phyloP scores from a whole-genome alignment of 1,139 yeast genomes.

The Wickerhamomyces sp. region DNA sequence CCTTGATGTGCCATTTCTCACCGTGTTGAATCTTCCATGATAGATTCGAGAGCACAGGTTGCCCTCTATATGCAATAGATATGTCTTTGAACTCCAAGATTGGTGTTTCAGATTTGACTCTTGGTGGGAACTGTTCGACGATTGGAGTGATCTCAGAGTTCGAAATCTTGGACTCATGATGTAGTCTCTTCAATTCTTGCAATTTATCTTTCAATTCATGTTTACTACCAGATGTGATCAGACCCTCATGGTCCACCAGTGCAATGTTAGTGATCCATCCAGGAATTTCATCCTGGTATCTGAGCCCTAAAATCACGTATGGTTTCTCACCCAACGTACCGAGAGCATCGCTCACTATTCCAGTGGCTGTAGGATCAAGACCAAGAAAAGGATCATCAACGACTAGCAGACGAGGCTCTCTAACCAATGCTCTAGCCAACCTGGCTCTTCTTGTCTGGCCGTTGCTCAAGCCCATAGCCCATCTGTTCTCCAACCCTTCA shows the following conservation, averaged over 20 bases:
- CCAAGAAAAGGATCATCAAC: slow-evolving; percentile 94
- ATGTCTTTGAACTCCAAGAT: slow-evolving; percentile 58
- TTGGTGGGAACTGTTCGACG: slow-evolving; percentile 15
- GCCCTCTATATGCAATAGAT: slow-evolving; percentile 60
- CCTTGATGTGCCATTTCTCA: slow-evolving; percentile 83
- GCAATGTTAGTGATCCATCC: slow-evolving; percentile 74
- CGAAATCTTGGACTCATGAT: slow-evolving; percentile 18
- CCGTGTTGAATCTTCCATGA: slow-evolving; percentile 66
- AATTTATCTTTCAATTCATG: slow-evolving; percentile 29
- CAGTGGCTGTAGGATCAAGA: slow-evolving; percentile 70
- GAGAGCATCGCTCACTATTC: slow-evolving; percentile 51
- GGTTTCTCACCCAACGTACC: slow-evolving; percentile 32
- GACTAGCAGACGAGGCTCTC: slow-evolving; percentile 58
- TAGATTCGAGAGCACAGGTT: slow-evolving; percentile 53
- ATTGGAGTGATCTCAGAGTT: slow-evolving; percentile 18
- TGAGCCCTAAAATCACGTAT: slow-evolving; percentile 61
- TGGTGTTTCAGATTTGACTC: slow-evolving; percentile 15
- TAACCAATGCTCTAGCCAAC: slow-evolving; percentile 67
- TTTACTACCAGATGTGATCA: slow-evolving; percentile 44
- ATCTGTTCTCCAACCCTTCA: slow-evolving; percentile 52
- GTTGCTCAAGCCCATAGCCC: slow-evolving; percentile 85
- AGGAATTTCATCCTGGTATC: slow-evolving; percentile 73
- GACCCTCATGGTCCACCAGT: slow-evolving; percentile 50
- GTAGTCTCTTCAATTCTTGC: slow-evolving; percentile 24
- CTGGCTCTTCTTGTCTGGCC: slow-evolving; percentile 93